Evolutionary conservation across 2,329 filamentous ascomycete genomes (phyloP).

Genomic region (Allantophomopsis cytisporea): DNA sequence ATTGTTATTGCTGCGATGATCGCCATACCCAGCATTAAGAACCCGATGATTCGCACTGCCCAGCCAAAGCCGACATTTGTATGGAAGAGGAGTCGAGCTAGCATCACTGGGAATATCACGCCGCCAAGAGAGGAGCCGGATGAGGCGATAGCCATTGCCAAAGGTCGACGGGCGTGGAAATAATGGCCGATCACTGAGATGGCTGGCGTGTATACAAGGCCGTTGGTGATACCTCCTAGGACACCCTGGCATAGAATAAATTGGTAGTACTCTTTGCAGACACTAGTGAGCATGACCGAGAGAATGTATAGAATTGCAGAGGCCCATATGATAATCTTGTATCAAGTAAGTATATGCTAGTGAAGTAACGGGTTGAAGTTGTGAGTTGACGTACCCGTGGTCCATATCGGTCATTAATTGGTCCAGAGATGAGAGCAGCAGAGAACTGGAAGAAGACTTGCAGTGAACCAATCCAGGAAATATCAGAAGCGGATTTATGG

Average conservation of each 20-base stretch:
- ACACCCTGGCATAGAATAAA: conserved; percentile 23
- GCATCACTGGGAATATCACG: conserved; percentile 47
- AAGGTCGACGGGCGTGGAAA: conserved; percentile 22
- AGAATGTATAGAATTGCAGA: not conserved
- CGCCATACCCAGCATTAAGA: conserved; percentile 37
- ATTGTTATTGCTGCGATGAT: conserved; percentile 33
- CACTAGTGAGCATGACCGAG: conserved; percentile 22
- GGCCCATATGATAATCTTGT: too few relatives aligned
- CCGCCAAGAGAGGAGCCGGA: conserved; percentile 32
- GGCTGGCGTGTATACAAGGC: conserved; percentile 21
- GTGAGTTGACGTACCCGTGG: conserved; percentile 18
- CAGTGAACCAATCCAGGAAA: conserved; percentile 25
- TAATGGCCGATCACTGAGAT: conserved; percentile 24
- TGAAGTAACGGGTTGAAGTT: conserved; percentile 10
- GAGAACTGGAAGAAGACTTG: conserved; percentile 23
- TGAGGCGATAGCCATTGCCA: conserved; percentile 25
- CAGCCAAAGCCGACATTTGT: conserved; percentile 35
- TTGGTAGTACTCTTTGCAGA: conserved; percentile 25
- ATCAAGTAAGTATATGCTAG: not conserved
- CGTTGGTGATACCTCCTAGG: conserved; percentile 20
- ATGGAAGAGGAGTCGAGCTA: conserved; percentile 11
- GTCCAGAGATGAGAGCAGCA: conserved; percentile 24
- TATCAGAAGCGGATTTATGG: conserved; percentile 29
- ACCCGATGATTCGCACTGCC: conserved; percentile 38
- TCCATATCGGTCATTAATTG: conserved; percentile 25